Percentiles rank a stretch among this genome's conserved stretches.
Conservation (phyloP, 306 rosid species). For the Pterocarpus santalinus region DNA sequence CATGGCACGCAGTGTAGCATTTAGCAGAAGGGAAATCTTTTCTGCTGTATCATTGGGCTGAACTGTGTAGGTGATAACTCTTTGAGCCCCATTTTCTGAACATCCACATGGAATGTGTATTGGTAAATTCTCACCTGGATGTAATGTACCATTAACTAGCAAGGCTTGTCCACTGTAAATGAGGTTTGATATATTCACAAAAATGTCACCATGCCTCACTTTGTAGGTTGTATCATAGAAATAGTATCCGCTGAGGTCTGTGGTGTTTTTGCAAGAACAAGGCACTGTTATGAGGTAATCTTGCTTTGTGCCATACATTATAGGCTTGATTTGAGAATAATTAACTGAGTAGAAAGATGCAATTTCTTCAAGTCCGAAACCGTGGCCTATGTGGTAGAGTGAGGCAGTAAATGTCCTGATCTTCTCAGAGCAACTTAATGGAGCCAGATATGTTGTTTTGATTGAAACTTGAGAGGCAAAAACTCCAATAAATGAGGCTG, state of each 20-base stretch:
- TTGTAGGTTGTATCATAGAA: conserved; percentile 58
- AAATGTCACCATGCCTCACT: conserved; percentile 48
- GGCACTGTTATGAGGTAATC: conserved; percentile 69
- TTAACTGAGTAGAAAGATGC: conserved; percentile 54
- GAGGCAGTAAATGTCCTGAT: conserved; percentile 55
- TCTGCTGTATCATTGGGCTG: conserved; percentile 57
- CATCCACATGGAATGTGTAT: conserved; percentile 79
- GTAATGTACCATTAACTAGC: not conserved
- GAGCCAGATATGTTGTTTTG: conserved; percentile 40
- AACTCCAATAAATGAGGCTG: conserved; percentile 33
- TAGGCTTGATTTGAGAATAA: conserved; percentile 51
- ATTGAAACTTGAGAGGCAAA: conserved; percentile 1
- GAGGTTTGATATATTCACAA: conserved; percentile 43
- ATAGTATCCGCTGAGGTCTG: conserved; percentile 45
- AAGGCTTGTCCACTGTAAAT: conserved; percentile 68
- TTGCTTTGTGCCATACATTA: conserved; percentile 32
- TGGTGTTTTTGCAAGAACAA: conserved; percentile 60
- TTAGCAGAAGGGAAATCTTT: conserved; percentile 52
- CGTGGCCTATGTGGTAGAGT: conserved; percentile 53
- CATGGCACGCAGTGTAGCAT: conserved; percentile 48
- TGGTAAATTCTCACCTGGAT: not conserved
- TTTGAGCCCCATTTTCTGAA: conserved; percentile 52
- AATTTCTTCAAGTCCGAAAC: conserved; percentile 41
- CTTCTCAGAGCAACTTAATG: conserved; percentile 53
- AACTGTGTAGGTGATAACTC: conserved; percentile 72